phyloP scores from a whole-genome alignment of 495 filamentous ascomycete species.

The Niebla homalea region DNA sequence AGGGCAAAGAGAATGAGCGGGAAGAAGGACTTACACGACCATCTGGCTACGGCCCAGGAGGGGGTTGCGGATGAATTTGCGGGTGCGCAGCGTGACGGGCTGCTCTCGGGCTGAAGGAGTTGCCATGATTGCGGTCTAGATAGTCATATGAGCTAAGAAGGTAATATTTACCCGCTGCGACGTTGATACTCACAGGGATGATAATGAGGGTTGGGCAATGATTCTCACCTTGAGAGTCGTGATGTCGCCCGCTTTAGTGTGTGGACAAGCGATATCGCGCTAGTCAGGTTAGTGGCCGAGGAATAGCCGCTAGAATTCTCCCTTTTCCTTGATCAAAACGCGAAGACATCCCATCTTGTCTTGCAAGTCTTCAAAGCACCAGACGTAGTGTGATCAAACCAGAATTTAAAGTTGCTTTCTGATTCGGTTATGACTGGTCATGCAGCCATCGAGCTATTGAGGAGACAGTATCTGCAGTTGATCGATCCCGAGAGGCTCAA shows the following conservation, averaged over 20 bases:
- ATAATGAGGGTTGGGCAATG: not conserved
- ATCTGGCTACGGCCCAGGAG: conserved; percentile 98
- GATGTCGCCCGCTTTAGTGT: not conserved
- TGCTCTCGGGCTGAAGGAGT: conserved; percentile 45
- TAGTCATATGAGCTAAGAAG: too few relatives aligned
- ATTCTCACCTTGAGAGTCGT: not conserved
- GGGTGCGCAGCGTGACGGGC: conserved; percentile 92
- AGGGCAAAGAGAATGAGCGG: conserved; percentile 8
- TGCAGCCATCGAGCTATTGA: conserved; percentile 15
- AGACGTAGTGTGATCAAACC: not conserved
- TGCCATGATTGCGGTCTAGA: conserved; percentile 55
- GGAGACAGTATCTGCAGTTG: conserved; percentile 54
- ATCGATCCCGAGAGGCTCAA: conserved; percentile 40
- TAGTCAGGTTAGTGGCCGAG: not conserved
- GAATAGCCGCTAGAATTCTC: not conserved
- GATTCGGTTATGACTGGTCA: not conserved
- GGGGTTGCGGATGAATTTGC: conserved; percentile 99
- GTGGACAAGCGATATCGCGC: conserved; percentile 5
- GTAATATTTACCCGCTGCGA: too few relatives aligned
- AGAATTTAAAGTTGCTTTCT: not conserved
- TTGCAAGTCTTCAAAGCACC: not conserved
- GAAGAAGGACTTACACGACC: conserved; percentile 74
- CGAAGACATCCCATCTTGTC: not conserved
- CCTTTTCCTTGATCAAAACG: not conserved
- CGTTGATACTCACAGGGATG: not conserved